A percentile compares a stretch with the other conserved stretches of the same genome.
Evolutionary conservation across 352 stramenopile species (phyloP).

Genomic region (Hyaloperonospora arabidopsidis): DNA sequence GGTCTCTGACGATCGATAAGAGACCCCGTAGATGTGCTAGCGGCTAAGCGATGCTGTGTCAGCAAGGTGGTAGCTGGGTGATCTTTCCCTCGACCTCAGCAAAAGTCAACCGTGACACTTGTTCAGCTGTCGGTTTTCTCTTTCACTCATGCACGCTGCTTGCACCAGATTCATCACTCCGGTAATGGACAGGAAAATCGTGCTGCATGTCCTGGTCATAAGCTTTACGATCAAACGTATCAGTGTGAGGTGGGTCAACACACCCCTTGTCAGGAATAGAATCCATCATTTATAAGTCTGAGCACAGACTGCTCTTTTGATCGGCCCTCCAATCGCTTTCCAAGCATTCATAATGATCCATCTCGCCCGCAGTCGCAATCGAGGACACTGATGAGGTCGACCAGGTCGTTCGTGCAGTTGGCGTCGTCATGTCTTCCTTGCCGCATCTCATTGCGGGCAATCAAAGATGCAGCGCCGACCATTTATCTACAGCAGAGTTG

Average conservation of each 20-base stretch:
- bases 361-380: constrained; percentile 7
- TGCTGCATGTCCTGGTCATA: background rate
- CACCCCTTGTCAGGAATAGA: constrained; percentile 13
- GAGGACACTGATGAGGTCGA: constrained; percentile 27
- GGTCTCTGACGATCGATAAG: background rate
- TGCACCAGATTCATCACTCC: constrained; percentile 5
- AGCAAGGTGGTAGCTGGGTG: constrained; percentile 23
- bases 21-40: constrained; percentile 20
- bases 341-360: constrained; percentile 2
- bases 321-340: background rate
- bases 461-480: constrained; percentile 40
- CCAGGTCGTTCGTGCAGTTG: constrained; percentile 29
- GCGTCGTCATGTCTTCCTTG: constrained; percentile 33
- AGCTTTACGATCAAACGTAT: constrained; percentile 1
- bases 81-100: constrained; percentile 23
- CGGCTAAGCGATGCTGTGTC: constrained; percentile 44
- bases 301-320: constrained; percentile 5
- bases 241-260: background rate
- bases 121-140: background rate
- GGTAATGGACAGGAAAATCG: background rate
- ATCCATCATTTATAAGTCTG: constrained; percentile 13
- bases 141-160: constrained; percentile 8
- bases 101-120: constrained; percentile 9
- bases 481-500: constrained; percentile 31
- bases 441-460: constrained; percentile 29